These are phyloP conservation scores for Talaromyces sp. DNA, from an alignment of 2,329 filamentous ascomycete species.

Conservation along the genomic window DNA sequence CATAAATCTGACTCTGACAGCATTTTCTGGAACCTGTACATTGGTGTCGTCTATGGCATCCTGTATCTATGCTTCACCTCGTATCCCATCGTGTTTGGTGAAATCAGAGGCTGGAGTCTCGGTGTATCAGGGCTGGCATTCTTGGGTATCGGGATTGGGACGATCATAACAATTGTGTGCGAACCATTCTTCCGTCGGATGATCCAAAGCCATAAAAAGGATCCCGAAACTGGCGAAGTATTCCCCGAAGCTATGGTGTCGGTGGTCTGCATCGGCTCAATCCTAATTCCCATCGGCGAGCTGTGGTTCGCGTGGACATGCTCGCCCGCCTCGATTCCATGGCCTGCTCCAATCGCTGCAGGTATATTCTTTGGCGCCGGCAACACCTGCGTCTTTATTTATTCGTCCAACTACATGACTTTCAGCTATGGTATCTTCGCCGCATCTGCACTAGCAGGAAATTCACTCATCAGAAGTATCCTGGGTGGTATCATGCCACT, in stretches of 20 bases:
- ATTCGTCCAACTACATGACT: conserved; percentile 75
- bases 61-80: conserved; percentile 88
- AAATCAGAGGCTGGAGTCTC: conserved; percentile 71
- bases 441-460: conserved; percentile 75
- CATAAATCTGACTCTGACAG: conserved; percentile 36
- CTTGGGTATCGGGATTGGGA: conserved; percentile 63
- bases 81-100: conserved; percentile 78
- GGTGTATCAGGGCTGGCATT: conserved; percentile 75
- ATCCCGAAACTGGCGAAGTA: conserved; percentile 69
- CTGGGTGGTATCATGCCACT: conserved; percentile 77
- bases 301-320: conserved; percentile 88
- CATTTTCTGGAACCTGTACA: conserved; percentile 70
- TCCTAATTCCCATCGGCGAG: conserved; percentile 73
- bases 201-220: conserved; percentile 71
- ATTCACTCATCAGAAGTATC: conserved; percentile 68
- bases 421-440: conserved; percentile 77
- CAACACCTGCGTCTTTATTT: conserved; percentile 77
- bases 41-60: conserved; percentile 77
- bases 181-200: conserved; percentile 70
- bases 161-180: conserved; percentile 48
- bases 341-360: conserved; percentile 74
- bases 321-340: conserved; percentile 71
- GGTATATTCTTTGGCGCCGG: conserved; percentile 76
- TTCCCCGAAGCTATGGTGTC: conserved; percentile 77
- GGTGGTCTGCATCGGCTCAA: conserved; percentile 72